Evolutionary conservation across 2,329 filamentous ascomycete genomes (phyloP).

Genomic region (Clonostachys byssicola): DNA sequence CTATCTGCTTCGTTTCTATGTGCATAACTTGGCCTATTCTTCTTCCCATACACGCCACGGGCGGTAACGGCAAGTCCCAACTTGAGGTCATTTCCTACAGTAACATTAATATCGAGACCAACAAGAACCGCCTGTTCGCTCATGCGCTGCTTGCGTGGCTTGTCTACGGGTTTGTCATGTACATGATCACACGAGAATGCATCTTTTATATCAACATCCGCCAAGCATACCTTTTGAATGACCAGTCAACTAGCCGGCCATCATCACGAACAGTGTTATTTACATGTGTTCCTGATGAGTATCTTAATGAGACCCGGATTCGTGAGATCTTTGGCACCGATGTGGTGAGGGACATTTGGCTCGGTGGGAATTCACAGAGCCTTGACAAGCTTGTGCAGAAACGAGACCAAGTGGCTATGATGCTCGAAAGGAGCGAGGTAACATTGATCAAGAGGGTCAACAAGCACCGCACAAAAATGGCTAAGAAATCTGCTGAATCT

Average conservation of each 20-base stretch:
- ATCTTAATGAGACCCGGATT: slow-evolving; percentile 69
- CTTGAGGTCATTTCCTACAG: slow-evolving; percentile 42
- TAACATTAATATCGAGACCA: slow-evolving; percentile 40
- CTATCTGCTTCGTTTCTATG: slow-evolving; percentile 77
- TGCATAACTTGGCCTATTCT: slow-evolving; percentile 82
- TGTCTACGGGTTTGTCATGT: slow-evolving; percentile 84
- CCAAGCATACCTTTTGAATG: slow-evolving; percentile 85
- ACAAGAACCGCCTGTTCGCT: slow-evolving; percentile 67
- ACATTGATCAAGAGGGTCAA: slow-evolving; percentile 64
- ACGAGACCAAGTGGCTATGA: slow-evolving; percentile 68
- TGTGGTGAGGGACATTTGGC: slow-evolving; percentile 78
- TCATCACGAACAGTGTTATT: slow-evolving; percentile 91
- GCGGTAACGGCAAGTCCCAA: slow-evolving; percentile 59
- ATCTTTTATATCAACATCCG: slow-evolving; percentile 92
- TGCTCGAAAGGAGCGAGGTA: slow-evolving; percentile 79
- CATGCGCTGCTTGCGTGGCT: slow-evolving; percentile 75
- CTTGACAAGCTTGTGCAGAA: slow-evolving; percentile 73
- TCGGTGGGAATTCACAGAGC: slow-evolving; percentile 67
- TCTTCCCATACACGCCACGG: slow-evolving; percentile 79
- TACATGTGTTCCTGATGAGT: slow-evolving; percentile 74
- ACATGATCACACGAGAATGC: slow-evolving; percentile 82
- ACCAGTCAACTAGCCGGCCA: slow-evolving; percentile 77
- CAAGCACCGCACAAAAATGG: slow-evolving; percentile 11
- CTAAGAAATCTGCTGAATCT: slow-evolving; percentile 14
- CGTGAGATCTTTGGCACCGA: slow-evolving; percentile 69